A percentile compares a stretch with the other conserved stretches of the same genome.
phyloP scores from a whole-genome alignment of 495 filamentous ascomycete species.

The Chaetomium fimeti region DNA sequence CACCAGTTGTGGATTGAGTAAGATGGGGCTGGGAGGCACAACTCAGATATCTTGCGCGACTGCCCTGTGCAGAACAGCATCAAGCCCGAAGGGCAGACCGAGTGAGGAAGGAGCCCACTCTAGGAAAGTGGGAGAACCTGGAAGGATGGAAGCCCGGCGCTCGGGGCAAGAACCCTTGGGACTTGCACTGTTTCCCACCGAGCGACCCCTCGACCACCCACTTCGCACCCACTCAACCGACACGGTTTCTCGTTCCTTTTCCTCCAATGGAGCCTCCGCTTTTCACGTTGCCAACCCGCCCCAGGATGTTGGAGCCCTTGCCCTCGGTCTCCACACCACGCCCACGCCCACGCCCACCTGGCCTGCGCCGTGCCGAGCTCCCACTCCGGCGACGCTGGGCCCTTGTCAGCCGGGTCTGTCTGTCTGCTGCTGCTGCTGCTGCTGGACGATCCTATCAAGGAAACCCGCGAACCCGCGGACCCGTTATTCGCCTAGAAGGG shows the following conservation, averaged over 20 bases:
- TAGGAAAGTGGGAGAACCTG: constrained; percentile 7
- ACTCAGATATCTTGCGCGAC: constrained; percentile 4
- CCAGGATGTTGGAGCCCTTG: constrained; percentile 1
- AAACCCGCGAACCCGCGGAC: constrained; percentile 28
- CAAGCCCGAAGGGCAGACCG: constrained; percentile 14
- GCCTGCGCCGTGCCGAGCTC: constrained; percentile 9
- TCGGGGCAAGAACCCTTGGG: constrained; percentile 4
- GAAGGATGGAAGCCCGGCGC: background rate
- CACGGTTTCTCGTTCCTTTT: background rate
- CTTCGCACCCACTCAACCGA: constrained; percentile 8
- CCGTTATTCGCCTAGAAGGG: constrained; percentile 22
- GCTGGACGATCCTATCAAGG: constrained; percentile 22
- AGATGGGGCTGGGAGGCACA: background rate
- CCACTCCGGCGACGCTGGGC: background rate
- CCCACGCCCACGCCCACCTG: constrained; percentile 13
- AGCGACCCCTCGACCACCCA: background rate
- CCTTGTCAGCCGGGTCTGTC: constrained; percentile 13
- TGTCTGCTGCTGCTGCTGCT: background rate
- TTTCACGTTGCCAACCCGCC: constrained; percentile 4
- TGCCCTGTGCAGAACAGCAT: constrained; percentile 7
- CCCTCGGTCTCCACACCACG: constrained; percentile 11
- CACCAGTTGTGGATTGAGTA: background rate
- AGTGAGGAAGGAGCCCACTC: constrained; percentile 18
- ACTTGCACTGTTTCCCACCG: background rate
- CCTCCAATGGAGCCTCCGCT: constrained; percentile 16